Evolutionary conservation across 192 early-diverging fungal genomes (phyloP).

Genomic region (Rhizophagus clarus): DNA sequence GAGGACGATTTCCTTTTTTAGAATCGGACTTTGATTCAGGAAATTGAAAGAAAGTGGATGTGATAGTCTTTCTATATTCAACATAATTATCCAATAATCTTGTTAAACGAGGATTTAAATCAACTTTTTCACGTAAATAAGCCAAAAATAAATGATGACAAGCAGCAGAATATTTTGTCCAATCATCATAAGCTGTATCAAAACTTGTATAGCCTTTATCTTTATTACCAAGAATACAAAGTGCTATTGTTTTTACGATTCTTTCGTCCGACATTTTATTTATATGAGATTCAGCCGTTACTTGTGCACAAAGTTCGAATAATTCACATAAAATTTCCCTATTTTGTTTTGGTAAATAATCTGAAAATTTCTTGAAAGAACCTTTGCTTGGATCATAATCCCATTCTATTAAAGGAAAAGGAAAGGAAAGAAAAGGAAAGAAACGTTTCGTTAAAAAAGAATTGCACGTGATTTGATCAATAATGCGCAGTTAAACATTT

Average conservation of each 20-base stretch:
- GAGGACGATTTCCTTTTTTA: neutral
- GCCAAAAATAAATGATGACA: slow-evolving; percentile 30
- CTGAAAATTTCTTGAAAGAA: slow-evolving; percentile 25
- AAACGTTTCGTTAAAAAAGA: neutral
- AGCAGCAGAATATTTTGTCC: slow-evolving; percentile 23
- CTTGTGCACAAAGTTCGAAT: slow-evolving; percentile 23
- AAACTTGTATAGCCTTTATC: neutral
- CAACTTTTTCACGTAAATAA: slow-evolving; percentile 16
- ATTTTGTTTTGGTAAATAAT: slow-evolving; percentile 29
- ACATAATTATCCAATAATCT: slow-evolving; percentile 30
- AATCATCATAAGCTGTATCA: slow-evolving; percentile 25
- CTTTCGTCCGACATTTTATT: slow-evolving; percentile 30
- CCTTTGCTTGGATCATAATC: slow-evolving; percentile 29
- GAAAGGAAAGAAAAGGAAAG: neutral
- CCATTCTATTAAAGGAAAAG: slow-evolving; percentile 23
- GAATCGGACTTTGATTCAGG: neutral
- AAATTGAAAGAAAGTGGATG: neutral
- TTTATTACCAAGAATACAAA: slow-evolving; percentile 21
- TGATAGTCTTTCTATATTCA: slow-evolving; percentile 10
- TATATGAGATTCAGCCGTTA: slow-evolving; percentile 21
- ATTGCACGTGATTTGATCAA: neutral
- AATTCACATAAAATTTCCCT: slow-evolving; percentile 4
- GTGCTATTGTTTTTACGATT: slow-evolving; percentile 24
- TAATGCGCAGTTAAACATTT: neutral
- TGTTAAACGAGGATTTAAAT: slow-evolving; percentile 22